Percentiles rank a stretch among this genome's conserved stretches.
phyloP scores from a whole-genome alignment of 257 asterid genomes.

The Cynanchum wilfordii region DNA sequence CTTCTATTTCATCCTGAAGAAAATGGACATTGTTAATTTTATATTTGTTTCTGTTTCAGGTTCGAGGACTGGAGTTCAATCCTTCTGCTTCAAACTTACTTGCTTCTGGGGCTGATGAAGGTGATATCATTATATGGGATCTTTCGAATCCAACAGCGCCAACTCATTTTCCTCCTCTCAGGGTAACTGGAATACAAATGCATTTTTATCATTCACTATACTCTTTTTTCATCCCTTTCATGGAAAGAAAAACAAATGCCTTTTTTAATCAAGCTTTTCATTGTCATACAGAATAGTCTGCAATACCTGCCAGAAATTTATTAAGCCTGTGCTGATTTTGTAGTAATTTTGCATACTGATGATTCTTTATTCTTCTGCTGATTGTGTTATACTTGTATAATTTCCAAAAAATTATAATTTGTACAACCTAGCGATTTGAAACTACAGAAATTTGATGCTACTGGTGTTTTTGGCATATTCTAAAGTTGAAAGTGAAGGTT shows the following conservation, averaged over 20 bases:
- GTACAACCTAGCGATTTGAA: not conserved
- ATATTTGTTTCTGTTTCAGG: conserved; percentile 37
- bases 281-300: not conserved
- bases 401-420: not conserved
- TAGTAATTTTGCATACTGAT: not conserved
- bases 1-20: not conserved
- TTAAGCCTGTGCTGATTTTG: not conserved
- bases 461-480: not conserved
- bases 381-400: not conserved
- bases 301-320: not conserved
- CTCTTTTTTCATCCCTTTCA: not conserved
- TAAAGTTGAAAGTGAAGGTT: not conserved
- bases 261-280: not conserved
- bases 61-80: conserved; percentile 89
- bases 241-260: too few species aligned
- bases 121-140: conserved; percentile 96
- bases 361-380: not conserved
- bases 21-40: not conserved
- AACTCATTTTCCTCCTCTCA: conserved; percentile 76
- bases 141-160: conserved; percentile 70
- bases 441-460: not conserved
- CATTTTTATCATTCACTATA: not conserved
- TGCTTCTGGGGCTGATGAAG: conserved; percentile 99
- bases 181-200: conserved; percentile 35
- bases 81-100: conserved; percentile 63